A percentile compares a stretch with the other conserved stretches of the same genome.
Evolutionary conservation across 2,329 filamentous ascomycete species (phyloP).

Genomic region (Stylonectria norvegica): DNA sequence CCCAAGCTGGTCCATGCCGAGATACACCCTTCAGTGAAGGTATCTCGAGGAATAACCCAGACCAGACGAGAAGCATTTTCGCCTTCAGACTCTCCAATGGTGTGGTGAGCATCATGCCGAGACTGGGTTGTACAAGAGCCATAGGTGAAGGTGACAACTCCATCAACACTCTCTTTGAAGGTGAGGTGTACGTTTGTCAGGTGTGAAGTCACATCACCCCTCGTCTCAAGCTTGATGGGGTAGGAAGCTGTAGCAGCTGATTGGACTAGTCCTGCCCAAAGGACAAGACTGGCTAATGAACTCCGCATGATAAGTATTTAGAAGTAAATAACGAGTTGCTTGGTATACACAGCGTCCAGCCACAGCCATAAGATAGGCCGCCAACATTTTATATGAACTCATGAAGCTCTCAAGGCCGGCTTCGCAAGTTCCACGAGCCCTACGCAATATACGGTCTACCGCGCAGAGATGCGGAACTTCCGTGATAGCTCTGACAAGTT

Average conservation of each 20-base stretch:
- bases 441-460: too few relatives aligned
- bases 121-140: conserved; percentile 15
- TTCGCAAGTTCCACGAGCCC: too few relatives aligned
- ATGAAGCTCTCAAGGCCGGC: too few relatives aligned
- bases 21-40: conserved; percentile 36
- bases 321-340: too few relatives aligned
- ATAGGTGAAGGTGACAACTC: conserved; percentile 17
- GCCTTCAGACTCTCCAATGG: conserved; percentile 8
- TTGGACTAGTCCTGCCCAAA: neutral
- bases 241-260: conserved; percentile 6
- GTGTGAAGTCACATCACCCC: conserved; percentile 30
- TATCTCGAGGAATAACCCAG: conserved; percentile 10
- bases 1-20: conserved; percentile 36
- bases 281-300: neutral
- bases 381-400: too few relatives aligned
- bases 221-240: conserved; percentile 35
- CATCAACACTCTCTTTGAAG: conserved; percentile 10
- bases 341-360: too few relatives aligned
- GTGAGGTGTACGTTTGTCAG: conserved; percentile 30
- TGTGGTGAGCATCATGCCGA: conserved; percentile 13
- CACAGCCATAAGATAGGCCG: too few relatives aligned
- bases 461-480: too few relatives aligned
- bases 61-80: conserved; percentile 3
- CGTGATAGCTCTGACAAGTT: too few relatives aligned
- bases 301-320: too few relatives aligned